Percentiles rank a stretch among this genome's conserved stretches.
phyloP scores from a whole-genome alignment of 176 grass and related monocot species.

The Aegilops sharonensis region DNA sequence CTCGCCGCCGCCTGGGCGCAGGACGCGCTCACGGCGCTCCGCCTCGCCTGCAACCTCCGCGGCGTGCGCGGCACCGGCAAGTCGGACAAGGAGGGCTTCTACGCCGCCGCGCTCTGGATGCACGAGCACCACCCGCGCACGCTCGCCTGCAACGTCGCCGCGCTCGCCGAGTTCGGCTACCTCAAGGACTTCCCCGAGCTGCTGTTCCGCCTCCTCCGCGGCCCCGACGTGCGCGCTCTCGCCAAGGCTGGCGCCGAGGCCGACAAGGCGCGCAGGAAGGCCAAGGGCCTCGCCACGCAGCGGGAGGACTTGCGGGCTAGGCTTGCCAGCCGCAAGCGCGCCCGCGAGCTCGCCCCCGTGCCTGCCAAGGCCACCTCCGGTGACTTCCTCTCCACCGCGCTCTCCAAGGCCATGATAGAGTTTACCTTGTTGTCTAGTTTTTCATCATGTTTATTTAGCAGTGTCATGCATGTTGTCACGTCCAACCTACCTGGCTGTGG shows the following conservation, averaged over 20 bases:
- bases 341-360: background rate
- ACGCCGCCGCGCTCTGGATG: slow-evolving; percentile 52
- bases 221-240: slow-evolving; percentile 13
- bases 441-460: too few relatives aligned
- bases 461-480: too few relatives aligned
- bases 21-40: slow-evolving; percentile 41
- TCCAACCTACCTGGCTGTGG: too few relatives aligned
- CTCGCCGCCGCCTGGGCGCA: slow-evolving; percentile 43
- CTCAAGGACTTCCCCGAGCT: slow-evolving; percentile 61
- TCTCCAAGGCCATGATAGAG: too few relatives aligned
- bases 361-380: background rate
- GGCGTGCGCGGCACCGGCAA: slow-evolving; percentile 76
- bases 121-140: slow-evolving; percentile 49
- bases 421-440: too few relatives aligned
- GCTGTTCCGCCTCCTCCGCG: slow-evolving; percentile 31
- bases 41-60: slow-evolving; percentile 56
- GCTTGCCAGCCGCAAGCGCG: background rate
- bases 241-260: background rate
- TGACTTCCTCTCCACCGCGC: background rate
- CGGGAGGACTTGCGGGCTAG: background rate
- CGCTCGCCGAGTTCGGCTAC: slow-evolving; percentile 48
- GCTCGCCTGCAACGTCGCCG: slow-evolving; percentile 53
- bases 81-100: slow-evolving; percentile 62
- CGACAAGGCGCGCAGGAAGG: background rate
- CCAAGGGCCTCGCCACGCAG: background rate